Percentiles rank a stretch among this genome's conserved stretches.
phyloP scores from a whole-genome alignment of 1,139 yeast species.

The Protomyces lactucae-debilis region DNA sequence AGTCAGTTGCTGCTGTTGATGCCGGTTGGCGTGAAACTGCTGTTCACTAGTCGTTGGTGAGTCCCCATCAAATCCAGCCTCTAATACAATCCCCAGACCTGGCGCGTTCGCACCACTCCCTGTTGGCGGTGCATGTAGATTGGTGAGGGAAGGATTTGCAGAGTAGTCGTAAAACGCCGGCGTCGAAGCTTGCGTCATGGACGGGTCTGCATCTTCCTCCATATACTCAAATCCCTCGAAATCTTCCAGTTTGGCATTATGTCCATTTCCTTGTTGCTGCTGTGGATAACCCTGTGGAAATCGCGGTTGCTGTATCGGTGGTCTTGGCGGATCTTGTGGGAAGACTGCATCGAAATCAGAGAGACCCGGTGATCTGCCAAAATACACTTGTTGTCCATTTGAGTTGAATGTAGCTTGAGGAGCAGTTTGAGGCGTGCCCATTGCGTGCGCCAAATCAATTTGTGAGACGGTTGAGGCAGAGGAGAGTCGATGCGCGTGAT shows the following conservation, averaged over 20 bases:
- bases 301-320: not conserved
- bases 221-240: not conserved
- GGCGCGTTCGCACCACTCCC: not conserved
- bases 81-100: not conserved
- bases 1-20: not conserved
- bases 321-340: not conserved
- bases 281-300: not conserved
- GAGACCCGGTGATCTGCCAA: not conserved
- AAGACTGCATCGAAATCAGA: not conserved
- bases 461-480: not conserved
- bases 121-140: slow-evolving; percentile 1
- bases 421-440: not conserved
- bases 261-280: not conserved
- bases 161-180: slow-evolving; percentile 22
- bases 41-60: not conserved
- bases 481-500: not conserved
- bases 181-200: slow-evolving; percentile 20
- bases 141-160: slow-evolving; percentile 20
- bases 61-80: not conserved
- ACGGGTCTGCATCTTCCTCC: slow-evolving; percentile 13
- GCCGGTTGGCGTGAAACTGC: not conserved
- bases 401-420: not conserved
- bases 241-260: not conserved
- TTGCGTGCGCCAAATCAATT: not conserved
- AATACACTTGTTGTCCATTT: not conserved